Evolutionary conservation across 805 yeast species (phyloP), one percentile per base, ranked within the genome.

Genomic region (Wickerhamomyces bisporus): DNA sequence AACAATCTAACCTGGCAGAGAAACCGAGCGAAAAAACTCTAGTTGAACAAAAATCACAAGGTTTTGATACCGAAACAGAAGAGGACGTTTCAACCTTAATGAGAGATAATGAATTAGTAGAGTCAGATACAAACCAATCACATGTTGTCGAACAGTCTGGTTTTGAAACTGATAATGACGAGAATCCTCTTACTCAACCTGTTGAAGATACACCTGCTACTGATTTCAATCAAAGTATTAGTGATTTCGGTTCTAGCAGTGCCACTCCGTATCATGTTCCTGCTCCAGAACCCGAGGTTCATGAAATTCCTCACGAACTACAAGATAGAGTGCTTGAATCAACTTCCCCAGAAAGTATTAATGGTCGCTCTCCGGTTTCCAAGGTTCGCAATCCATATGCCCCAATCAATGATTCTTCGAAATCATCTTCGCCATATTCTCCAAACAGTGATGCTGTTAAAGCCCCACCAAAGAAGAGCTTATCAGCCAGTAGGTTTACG

Each of bases 281-380:
- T 20, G 14, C 23, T 8, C 31, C n/a, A 14, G 37, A 15, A 20
- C 39, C 34, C 3, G 35, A 28, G 34, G 19, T 12, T 39, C 46
- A 38, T 18, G 40, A 39, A 16, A 41, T 45, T 14, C 48, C 53
- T 7, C 40, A 35, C 18, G 33, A 41, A 3, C 20, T 18, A 13
- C 30, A 36, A 27, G 25, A 37, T 23, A 18, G 19, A 8, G 26
- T 24, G 1, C n/a, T 13, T 2, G 35, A 36, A 13, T 26, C 31
- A 6, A 12, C 24, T 11, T 23, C 35, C 5, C 30, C 21, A 5
- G 3, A 6, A 16, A 13, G 14, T 14, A 21, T 9, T 13, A 30
- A 11, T 9, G 19, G 10, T 7, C 24, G 24, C 10, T 21, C 24
- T 21, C 18, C 15, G 5, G 25, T 12, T 18, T 20, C 34, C 12